Evolutionary conservation across 768 basidiomycete genomes (phyloP).

Genomic region (Arthromyces matolae): DNA sequence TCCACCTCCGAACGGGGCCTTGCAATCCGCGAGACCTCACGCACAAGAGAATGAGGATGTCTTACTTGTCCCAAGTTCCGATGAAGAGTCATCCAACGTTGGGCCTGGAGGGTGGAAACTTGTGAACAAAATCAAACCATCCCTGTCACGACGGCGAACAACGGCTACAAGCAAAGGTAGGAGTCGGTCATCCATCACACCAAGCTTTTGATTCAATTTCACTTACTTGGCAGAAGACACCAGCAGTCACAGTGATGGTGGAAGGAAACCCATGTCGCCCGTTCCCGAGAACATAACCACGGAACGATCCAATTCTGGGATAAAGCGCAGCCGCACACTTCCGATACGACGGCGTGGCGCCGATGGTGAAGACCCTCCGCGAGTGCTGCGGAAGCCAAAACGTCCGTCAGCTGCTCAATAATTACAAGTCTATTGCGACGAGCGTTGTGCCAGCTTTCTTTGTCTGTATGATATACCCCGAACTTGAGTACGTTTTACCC

Average conservation of each 20-base stretch:
- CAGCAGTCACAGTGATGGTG: constrained; percentile 29
- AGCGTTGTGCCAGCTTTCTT: too few species aligned
- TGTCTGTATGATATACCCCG: too few species aligned
- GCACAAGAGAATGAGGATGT: constrained; percentile 43
- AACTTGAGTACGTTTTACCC: too few species aligned
- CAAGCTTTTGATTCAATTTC: not conserved
- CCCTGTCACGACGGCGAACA: constrained; percentile 53
- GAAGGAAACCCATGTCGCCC: constrained; percentile 51
- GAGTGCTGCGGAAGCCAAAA: constrained; percentile 51
- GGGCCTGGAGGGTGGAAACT: constrained; percentile 51
- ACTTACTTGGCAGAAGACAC: constrained; percentile 13
- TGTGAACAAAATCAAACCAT: constrained; percentile 37
- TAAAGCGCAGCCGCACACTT: constrained; percentile 63
- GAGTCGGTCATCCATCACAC: constrained; percentile 10
- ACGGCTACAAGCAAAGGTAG: constrained; percentile 45
- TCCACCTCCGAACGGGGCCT: constrained; percentile 45
- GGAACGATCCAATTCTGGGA: constrained; percentile 22
- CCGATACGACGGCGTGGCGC: constrained; percentile 41
- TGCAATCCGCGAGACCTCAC: constrained; percentile 14
- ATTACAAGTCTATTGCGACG: too few species aligned
- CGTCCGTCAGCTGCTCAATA: constrained; percentile 40
- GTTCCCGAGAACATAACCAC: constrained; percentile 42
- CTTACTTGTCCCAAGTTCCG: constrained; percentile 39
- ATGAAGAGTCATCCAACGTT: constrained; percentile 42
- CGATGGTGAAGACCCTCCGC: constrained; percentile 32